Evolutionary conservation across 306 rosid genomes (phyloP).

Genomic region (Gastrolobium bilobum): DNA sequence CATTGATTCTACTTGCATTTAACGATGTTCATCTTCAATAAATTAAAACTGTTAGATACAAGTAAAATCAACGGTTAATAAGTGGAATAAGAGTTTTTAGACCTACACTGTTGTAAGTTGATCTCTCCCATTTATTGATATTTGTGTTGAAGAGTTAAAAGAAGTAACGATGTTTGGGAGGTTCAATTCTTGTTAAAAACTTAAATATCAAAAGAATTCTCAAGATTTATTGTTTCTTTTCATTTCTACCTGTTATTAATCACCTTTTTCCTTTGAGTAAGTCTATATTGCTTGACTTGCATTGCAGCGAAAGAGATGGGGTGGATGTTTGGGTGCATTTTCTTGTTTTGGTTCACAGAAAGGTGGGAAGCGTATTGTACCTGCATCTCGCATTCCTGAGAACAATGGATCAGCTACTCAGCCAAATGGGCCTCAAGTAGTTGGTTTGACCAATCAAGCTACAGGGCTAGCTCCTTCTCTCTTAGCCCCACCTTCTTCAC

Average conservation of each 20-base stretch:
- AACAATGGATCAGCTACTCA: constrained; percentile 75
- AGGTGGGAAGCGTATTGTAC: constrained; percentile 96
- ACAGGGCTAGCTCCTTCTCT: constrained; percentile 88
- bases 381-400: constrained; percentile 87
- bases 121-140: background rate
- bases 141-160: constrained; percentile 37
- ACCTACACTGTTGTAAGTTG: no score
- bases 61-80: no score
- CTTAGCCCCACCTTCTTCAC: constrained; percentile 97
- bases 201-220: background rate
- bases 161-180: constrained; percentile 22
- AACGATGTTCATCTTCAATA: no score
- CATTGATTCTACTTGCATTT: no score
- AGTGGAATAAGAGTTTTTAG: no score
- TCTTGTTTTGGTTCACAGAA: constrained; percentile 91
- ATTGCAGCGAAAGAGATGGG: constrained; percentile 98
- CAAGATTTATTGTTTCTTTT: constrained; percentile 31
- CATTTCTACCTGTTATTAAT: constrained; percentile 38
- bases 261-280: constrained; percentile 38
- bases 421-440: constrained; percentile 85
- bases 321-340: constrained; percentile 93
- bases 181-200: constrained; percentile 25
- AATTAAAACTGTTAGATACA: no score
- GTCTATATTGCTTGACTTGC: constrained; percentile 41
- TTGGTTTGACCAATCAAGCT: constrained; percentile 76